Evolutionary conservation across 2,329 filamentous ascomycete genomes (phyloP).

Genomic region (Alternaria atra): DNA sequence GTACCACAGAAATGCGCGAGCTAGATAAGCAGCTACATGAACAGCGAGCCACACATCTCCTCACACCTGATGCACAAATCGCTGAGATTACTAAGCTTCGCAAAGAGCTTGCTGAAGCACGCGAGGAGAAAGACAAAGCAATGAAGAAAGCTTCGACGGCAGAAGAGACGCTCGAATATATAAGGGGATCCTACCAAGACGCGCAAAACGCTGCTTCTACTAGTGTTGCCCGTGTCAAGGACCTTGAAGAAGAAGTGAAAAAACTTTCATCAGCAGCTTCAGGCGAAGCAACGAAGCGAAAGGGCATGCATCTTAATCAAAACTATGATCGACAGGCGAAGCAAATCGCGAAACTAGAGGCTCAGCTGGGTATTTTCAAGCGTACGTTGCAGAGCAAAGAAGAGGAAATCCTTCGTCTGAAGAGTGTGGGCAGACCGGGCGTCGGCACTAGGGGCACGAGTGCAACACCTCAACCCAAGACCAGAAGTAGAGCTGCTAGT

Average conservation of each 20-base stretch:
- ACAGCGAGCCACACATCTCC: constrained; percentile 26
- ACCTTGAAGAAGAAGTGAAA: constrained; percentile 24
- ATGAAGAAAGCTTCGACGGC: constrained; percentile 44
- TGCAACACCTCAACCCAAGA: constrained; percentile 40
- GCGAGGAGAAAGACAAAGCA: constrained; percentile 31
- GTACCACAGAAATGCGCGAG: constrained; percentile 22
- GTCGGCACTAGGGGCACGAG: constrained; percentile 42
- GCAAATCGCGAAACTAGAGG: constrained; percentile 14
- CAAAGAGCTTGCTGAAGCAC: constrained; percentile 30
- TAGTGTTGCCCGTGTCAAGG: constrained; percentile 14
- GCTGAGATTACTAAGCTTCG: constrained; percentile 35
- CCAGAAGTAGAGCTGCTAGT: constrained; percentile 40
- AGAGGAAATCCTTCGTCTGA: constrained; percentile 33
- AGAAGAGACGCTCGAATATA: constrained; percentile 63
- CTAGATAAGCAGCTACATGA: constrained; percentile 28
- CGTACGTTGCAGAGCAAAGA: constrained; percentile 30
- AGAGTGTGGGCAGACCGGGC: constrained; percentile 30
- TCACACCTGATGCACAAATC: constrained; percentile 34
- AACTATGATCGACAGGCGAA: constrained; percentile 17
- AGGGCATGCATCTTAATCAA: constrained; percentile 26
- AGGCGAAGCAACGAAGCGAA: constrained; percentile 28
- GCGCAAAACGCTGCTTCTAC: constrained; percentile 25
- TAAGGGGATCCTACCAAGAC: constrained; percentile 63
- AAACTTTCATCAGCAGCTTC: constrained; percentile 30
- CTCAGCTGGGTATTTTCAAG: constrained; percentile 25